phyloP scores from a whole-genome alignment of 2,329 filamentous ascomycete species.

The Alternaria consortialis region DNA sequence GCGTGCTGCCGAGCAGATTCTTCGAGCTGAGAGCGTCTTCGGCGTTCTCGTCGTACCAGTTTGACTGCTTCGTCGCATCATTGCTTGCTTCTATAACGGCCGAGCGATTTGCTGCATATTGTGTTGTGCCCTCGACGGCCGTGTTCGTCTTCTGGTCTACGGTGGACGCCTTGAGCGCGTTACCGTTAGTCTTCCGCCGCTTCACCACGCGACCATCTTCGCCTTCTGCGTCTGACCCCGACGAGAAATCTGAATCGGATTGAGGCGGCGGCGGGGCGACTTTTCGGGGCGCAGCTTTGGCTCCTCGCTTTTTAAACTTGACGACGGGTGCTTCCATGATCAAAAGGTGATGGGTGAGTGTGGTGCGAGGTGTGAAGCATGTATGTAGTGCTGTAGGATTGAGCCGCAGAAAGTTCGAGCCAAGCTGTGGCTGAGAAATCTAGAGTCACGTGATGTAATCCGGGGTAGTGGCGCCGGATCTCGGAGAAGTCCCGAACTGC shows the following conservation, averaged over 20 bases:
- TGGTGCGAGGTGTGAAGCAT: constrained; percentile 7
- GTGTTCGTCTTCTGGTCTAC: constrained; percentile 59
- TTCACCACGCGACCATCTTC: constrained; percentile 75
- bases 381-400: not conserved
- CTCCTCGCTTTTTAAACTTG: constrained; percentile 85
- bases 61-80: constrained; percentile 87
- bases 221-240: constrained; percentile 78
- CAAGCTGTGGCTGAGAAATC: constrained; percentile 38
- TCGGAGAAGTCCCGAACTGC: not conserved
- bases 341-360: constrained; percentile 21
- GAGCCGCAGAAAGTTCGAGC: constrained; percentile 32
- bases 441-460: constrained; percentile 19
- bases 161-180: constrained; percentile 72
- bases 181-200: constrained; percentile 74
- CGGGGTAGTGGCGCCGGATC: constrained; percentile 22
- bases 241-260: constrained; percentile 65
- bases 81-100: constrained; percentile 72
- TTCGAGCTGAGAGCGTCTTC: constrained; percentile 61
- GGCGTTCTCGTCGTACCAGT: constrained; percentile 86
- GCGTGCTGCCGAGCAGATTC: constrained; percentile 68
- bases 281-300: constrained; percentile 82
- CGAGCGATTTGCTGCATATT: constrained; percentile 69
- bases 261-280: constrained; percentile 78
- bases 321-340: constrained; percentile 62
- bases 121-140: constrained; percentile 55